Evolutionary conservation across 192 early-diverging fungal species (phyloP), one percentile per base, ranked within the genome.

Genomic region (Backusella macrospora): DNA sequence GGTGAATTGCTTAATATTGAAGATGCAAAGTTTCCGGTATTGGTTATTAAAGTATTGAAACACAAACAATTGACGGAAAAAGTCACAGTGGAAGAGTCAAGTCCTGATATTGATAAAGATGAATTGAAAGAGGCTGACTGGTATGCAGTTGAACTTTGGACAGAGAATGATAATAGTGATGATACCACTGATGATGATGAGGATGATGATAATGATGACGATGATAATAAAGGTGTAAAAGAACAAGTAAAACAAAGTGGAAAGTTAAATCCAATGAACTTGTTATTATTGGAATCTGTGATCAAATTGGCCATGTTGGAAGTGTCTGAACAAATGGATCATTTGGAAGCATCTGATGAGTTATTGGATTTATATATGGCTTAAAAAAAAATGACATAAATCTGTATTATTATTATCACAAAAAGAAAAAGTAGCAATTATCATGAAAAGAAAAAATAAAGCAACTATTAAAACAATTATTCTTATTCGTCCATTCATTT

Each of bases 1-100:
- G 92, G 92, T 4, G 81, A 84, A 37, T 76, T 95, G 59, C 77
- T 95, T 4, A 92, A 93, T 70, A 93, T 94, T 68, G 92, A 94
- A 62, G 92, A 93, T 23, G 83, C 88, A 1, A 86, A 72, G 26
- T 74, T 83, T 3, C 90, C 93, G 0, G 92, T 92, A 7, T 78
- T 95, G 29, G 91, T 95, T 2, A 21, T 95, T 15, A 92, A 92
- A 70, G 68, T 93, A 12, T 72, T 75, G 23, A 82, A 78, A n/a
- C 67, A 76, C 12, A 18, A 68, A 62, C 48, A 34, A 6, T 68
- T 73, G 1, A 52, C 16, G 6, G 49, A 71, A 62, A 70, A 72
- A 5, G 16, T 37, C 2, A 66, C 73, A 34, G 46, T 63, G 14
- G 62, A 73, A 38, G 59, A 70, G 26, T 46, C 77, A 15, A 68